A percentile compares a stretch with the other conserved stretches of the same genome.
Evolutionary conservation across 805 yeast genomes (phyloP).

Genomic region (Metschnikowia cerradonensis): DNA sequence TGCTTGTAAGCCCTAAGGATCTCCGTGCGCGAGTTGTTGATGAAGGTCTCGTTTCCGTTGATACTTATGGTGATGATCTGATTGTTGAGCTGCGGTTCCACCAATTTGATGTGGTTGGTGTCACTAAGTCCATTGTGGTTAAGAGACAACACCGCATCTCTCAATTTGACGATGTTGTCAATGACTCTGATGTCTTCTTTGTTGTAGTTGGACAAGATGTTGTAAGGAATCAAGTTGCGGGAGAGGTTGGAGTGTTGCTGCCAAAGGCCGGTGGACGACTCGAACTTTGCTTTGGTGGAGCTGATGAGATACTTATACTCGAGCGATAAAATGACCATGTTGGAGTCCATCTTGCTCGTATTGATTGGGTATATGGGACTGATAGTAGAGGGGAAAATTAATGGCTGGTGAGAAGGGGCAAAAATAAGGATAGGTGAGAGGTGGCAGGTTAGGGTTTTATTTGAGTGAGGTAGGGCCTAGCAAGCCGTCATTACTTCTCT

Average conservation of each 20-base stretch:
- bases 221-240: conserved; percentile 15
- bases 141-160: conserved; percentile 9
- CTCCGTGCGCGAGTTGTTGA: conserved; percentile 24
- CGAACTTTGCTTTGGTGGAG: conserved; percentile 19
- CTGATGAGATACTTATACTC: conserved; percentile 26
- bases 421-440: neutral
- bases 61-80: conserved; percentile 35
- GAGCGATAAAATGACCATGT: conserved; percentile 24
- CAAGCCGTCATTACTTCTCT: neutral
- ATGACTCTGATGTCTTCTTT: conserved; percentile 12
- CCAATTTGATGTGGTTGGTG: conserved; percentile 18
- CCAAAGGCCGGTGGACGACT: conserved; percentile 36
- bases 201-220: conserved; percentile 8
- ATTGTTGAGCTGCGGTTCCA: conserved; percentile 32
- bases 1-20: conserved; percentile 32
- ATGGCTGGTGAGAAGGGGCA: neutral
- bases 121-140: conserved; percentile 17
- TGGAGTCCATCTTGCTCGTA: conserved; percentile 13
- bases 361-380: neutral
- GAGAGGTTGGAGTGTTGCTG: conserved; percentile 16
- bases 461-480: neutral
- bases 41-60: conserved; percentile 29
- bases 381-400: neutral
- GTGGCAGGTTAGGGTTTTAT: neutral
- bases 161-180: conserved; percentile 14